Evolutionary conservation across 768 basidiomycete genomes (phyloP).

Genomic region (Mycena crocata): DNA sequence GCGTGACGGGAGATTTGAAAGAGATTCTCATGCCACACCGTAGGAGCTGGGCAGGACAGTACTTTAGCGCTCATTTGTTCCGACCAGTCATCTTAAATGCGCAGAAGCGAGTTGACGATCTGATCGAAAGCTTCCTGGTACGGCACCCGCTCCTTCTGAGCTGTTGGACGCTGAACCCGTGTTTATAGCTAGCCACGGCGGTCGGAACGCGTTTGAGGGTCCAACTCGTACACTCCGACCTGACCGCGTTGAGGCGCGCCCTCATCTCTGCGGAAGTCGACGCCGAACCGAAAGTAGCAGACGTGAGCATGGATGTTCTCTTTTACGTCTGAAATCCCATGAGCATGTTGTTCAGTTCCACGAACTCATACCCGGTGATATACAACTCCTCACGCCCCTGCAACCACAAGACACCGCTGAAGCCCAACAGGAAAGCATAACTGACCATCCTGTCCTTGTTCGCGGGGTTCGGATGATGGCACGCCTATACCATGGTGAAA

Average conservation of each 20-base stretch:
- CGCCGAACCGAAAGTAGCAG: neutral
- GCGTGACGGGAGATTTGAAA: neutral
- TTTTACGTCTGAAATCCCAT: neutral
- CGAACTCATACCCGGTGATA: constrained; percentile 12
- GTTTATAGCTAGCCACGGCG: constrained; percentile 1
- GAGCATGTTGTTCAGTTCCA: neutral
- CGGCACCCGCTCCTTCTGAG: neutral
- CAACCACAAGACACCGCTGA: neutral
- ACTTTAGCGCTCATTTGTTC: constrained; percentile 3
- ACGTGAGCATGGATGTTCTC: neutral
- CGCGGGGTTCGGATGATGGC: constrained; percentile 4
- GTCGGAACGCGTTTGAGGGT: constrained; percentile 9
- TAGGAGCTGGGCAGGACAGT: constrained; percentile 8
- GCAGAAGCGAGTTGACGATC: constrained; percentile 7
- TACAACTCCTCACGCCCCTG: neutral
- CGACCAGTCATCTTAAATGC: neutral
- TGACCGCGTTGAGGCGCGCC: neutral
- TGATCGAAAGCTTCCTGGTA: constrained; percentile 17
- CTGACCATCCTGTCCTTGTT: constrained; percentile 1
- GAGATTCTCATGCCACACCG: neutral
- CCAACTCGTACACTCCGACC: neutral
- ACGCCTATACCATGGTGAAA: constrained; percentile 1
- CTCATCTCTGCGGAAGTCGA: neutral
- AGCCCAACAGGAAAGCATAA: neutral
- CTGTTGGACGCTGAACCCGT: neutral